Evolutionary conservation across 1,139 yeast genomes (phyloP), one percentile per base, ranked within the genome.

Genomic region (Meyerozyma smithsonii): DNA sequence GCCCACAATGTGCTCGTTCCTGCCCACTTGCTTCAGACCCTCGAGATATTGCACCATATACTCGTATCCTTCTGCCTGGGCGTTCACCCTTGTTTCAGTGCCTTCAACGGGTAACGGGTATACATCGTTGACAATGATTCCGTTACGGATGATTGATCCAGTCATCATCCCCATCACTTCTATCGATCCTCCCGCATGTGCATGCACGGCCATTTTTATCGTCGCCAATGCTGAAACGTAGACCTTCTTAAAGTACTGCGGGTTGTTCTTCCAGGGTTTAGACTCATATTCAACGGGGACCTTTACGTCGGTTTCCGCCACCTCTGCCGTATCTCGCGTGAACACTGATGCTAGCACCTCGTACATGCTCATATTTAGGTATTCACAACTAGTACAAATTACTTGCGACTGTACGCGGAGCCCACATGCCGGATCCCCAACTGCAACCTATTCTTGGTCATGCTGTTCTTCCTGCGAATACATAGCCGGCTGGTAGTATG

Each of bases 121-220:
- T 4, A 81, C 83, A 57, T 90, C 97, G 72, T 82, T 73, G 1
- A 92, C 84, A 3, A 87, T 74, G 45, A 92, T 77, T 11, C 76
- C 71, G 35, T 73, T 63, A 1, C 68, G 74, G 3, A 72, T 61
- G 8, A 86, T 73, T 48, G 81, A 81, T 0, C 97, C 97, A 0
- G 92, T 78, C 61, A 92, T 70, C 83, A 89, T 84, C 4, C 97
- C 97, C 97, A 92, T 90, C 11, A 92, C 80, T 58, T 92, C 98
- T 36, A 88, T 82, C n/a, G 84, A 68, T 0, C 95, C 96, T 4
- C 97, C 97, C 1, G 80, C 67, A 28, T 84, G 69, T 0, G 97
- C 94, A 61, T 90, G 97, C 24, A 78, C 69, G 3, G 87, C 61
- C 88, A 90, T 89, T 55, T 89, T 87, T 44, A 79, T 64, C 36